These are phyloP conservation scores for Aphanomyces invadans DNA, from an alignment of 352 stramenopile species.

Conservation along the genomic window DNA sequence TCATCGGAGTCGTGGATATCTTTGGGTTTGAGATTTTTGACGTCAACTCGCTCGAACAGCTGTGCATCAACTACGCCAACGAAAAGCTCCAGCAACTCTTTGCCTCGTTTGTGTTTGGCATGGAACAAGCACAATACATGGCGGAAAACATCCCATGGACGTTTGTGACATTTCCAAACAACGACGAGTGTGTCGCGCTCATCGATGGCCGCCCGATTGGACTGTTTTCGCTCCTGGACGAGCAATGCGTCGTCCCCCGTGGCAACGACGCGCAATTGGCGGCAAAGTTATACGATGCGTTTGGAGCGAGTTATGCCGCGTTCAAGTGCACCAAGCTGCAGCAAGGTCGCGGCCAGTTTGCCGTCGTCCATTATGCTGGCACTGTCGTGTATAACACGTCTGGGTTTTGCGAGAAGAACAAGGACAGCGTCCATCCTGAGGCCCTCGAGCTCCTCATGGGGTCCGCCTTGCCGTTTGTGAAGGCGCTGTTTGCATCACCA, in stretches of 20 bases:
- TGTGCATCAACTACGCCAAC: slow-evolving; percentile 87
- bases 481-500: slow-evolving; percentile 42
- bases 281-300: slow-evolving; percentile 79
- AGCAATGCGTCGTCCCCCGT: slow-evolving; percentile 76
- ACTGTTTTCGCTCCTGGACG: slow-evolving; percentile 75
- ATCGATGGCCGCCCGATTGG: slow-evolving; percentile 69
- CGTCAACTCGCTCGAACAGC: slow-evolving; percentile 87
- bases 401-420: slow-evolving; percentile 86
- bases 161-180: slow-evolving; percentile 84
- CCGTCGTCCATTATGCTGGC: slow-evolving; percentile 81
- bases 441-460: slow-evolving; percentile 61
- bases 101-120: slow-evolving; percentile 69
- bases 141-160: slow-evolving; percentile 83
- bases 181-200: slow-evolving; percentile 68
- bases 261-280: slow-evolving; percentile 78
- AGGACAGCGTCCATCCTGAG: slow-evolving; percentile 81
- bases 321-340: slow-evolving; percentile 28
- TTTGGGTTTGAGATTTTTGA: slow-evolving; percentile 89
- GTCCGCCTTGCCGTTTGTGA: slow-evolving; percentile 56
- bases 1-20: slow-evolving; percentile 88
- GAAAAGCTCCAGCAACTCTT: slow-evolving; percentile 85
- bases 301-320: slow-evolving; percentile 51
- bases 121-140: slow-evolving; percentile 80
- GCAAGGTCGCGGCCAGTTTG: slow-evolving; percentile 67
- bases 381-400: slow-evolving; percentile 71